Percentiles rank a stretch among this genome's conserved stretches.
These are phyloP conservation scores for Sphaerosporella brunnea DNA, from an alignment of 495 filamentous ascomycete genomes.

Conservation along the genomic window DNA sequence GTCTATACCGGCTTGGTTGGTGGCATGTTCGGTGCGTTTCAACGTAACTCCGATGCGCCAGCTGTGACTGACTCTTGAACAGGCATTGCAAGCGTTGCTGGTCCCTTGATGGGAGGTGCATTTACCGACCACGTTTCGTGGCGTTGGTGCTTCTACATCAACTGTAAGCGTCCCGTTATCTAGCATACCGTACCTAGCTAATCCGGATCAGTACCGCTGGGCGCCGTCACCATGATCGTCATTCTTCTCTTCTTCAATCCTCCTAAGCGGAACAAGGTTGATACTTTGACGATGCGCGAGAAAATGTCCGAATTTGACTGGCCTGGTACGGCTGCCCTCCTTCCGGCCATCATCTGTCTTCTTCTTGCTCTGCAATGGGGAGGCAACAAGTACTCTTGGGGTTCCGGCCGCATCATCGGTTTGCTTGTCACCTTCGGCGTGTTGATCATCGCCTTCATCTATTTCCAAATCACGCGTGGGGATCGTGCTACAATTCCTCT, in stretches of 20 bases:
- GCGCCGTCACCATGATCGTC: conserved; percentile 43
- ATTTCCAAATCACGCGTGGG: conserved; percentile 45
- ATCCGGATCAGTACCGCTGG: too few relatives aligned
- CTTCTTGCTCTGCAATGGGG: conserved; percentile 79
- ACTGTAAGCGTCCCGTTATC: too few relatives aligned
- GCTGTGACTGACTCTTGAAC: conserved; percentile 1
- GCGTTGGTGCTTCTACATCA: conserved; percentile 79
- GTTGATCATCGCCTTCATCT: conserved; percentile 43
- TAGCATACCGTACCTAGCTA: too few relatives aligned
- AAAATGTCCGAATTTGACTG: conserved; percentile 47
- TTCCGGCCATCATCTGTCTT: conserved; percentile 53
- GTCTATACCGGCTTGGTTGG: conserved; percentile 56
- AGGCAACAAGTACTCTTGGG: conserved; percentile 52
- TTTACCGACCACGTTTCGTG: conserved; percentile 48
- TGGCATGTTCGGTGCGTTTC: conserved; percentile 50
- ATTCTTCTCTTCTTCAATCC: conserved; percentile 41
- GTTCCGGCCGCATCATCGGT: conserved; percentile 45
- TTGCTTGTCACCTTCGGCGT: conserved; percentile 55
- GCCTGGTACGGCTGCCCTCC: conserved; percentile 45
- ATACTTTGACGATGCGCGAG: conserved; percentile 28
- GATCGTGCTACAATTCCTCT: conserved; percentile 64
- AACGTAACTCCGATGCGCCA: too few relatives aligned
- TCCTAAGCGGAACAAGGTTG: conserved; percentile 28
- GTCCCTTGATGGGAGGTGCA: conserved; percentile 46
- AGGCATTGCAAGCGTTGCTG: conserved; percentile 51